Evolutionary conservation across 768 basidiomycete species (phyloP).

Genomic region (Lactifluus subvellereus): DNA sequence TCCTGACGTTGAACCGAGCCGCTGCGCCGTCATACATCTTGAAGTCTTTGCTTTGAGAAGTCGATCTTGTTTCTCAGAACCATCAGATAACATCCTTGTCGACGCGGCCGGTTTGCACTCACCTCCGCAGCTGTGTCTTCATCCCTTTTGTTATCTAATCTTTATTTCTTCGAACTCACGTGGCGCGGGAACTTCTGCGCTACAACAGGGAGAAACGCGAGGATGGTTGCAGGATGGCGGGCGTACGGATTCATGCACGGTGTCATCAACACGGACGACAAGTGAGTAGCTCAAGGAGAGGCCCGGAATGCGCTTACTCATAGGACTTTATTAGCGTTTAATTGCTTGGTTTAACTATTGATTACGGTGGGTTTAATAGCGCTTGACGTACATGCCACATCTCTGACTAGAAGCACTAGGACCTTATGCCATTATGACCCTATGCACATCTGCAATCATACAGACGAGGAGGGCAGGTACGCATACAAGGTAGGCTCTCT

Average conservation of each 20-base stretch:
- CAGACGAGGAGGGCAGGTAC: constrained; percentile 72
- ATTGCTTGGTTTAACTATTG: constrained; percentile 68
- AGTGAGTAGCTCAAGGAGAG: constrained; percentile 41
- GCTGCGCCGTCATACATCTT: too few species aligned
- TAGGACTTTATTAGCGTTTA: constrained; percentile 46
- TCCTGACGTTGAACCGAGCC: too few species aligned
- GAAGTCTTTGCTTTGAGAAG: too few species aligned
- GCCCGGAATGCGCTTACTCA: constrained; percentile 13
- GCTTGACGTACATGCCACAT: neutral
- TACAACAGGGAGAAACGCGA: constrained; percentile 77
- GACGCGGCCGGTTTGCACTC: too few species aligned
- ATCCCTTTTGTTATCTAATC: too few species aligned
- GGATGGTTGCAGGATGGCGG: constrained; percentile 95
- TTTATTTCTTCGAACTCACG: too few species aligned
- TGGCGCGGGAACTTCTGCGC: too few species aligned
- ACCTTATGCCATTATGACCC: constrained; percentile 90
- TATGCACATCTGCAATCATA: constrained; percentile 87
- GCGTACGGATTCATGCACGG: constrained; percentile 93
- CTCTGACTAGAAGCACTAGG: constrained; percentile 38
- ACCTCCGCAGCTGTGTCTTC: too few species aligned
- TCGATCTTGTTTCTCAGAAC: too few species aligned
- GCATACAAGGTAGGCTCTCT: constrained; percentile 49
- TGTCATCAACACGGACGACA: constrained; percentile 90
- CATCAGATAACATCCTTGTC: too few species aligned
- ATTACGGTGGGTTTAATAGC: constrained; percentile 47